A percentile compares a stretch with the other conserved stretches of the same genome.
These are phyloP conservation scores for Suillus tomentosus DNA, from an alignment of 768 basidiomycete species.

Conservation along the genomic window DNA sequence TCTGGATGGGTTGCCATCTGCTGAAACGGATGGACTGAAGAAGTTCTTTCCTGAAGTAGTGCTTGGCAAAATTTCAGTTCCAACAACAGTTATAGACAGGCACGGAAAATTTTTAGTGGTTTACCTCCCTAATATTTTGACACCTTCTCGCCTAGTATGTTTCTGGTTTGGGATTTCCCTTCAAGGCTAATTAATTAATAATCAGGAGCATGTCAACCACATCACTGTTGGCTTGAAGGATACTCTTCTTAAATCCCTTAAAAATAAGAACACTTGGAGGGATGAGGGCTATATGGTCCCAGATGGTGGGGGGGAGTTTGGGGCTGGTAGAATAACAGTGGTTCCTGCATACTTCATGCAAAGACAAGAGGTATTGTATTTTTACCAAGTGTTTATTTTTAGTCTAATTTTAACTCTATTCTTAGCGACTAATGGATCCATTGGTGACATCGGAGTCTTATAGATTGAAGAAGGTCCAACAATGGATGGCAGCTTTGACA, in stretches of 20 bases:
- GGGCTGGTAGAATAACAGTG: neutral
- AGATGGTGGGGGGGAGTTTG: neutral
- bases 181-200: neutral
- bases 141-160: neutral
- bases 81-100: too few species aligned
- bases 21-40: too few species aligned
- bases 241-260: neutral
- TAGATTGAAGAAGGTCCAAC: neutral
- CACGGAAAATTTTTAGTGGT: neutral
- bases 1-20: too few species aligned
- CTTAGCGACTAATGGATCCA: neutral
- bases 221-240: neutral
- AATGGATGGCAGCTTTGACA: neutral
- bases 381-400: neutral
- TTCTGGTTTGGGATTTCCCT: neutral
- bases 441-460: neutral
- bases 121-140: neutral
- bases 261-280: neutral
- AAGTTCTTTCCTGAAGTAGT: too few species aligned
- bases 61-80: too few species aligned
- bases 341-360: neutral
- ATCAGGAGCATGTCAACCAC: neutral
- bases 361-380: slow-evolving; percentile 1
- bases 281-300: neutral
- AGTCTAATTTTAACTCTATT: neutral